These are phyloP conservation scores for Carpinus viminea DNA, from an alignment of 306 rosid species.

Conservation along the genomic window DNA sequence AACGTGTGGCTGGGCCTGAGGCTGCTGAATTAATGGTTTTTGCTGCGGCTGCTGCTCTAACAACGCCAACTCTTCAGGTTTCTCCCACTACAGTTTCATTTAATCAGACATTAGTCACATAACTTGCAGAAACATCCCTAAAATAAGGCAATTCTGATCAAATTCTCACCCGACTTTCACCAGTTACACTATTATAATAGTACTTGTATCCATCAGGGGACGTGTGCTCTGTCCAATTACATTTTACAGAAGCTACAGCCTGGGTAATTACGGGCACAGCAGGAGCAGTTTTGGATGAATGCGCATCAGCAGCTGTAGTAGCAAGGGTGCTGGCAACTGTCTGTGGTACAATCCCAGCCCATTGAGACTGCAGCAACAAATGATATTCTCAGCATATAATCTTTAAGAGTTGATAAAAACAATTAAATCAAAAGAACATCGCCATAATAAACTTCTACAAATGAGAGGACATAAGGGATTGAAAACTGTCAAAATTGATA, in stretches of 20 bases:
- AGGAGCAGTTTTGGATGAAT: conserved; percentile 58
- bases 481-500: background rate
- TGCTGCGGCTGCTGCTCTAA: conserved; percentile 72
- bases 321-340: conserved; percentile 40
- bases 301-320: conserved; percentile 47
- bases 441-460: background rate
- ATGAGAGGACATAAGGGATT: background rate
- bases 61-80: conserved; percentile 69
- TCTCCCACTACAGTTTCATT: conserved; percentile 81
- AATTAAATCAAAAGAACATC: conserved; percentile 9
- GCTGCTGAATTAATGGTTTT: conserved; percentile 55
- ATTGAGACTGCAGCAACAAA: conserved; percentile 50
- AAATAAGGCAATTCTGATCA: conserved; percentile 21
- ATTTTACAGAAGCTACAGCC: conserved; percentile 44
- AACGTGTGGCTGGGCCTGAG: conserved; percentile 54
- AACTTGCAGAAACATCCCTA: conserved; percentile 15
- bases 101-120: conserved; percentile 25
- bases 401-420: conserved; percentile 9
- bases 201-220: conserved; percentile 96
- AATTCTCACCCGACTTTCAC: conserved; percentile 81
- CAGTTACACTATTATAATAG: conserved; percentile 75
- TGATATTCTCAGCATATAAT: conserved; percentile 27
- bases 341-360: conserved; percentile 58
- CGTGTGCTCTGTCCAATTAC: conserved; percentile 89
- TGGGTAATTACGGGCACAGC: conserved; percentile 45